Evolutionary conservation across 371 early-diverging fungal genomes (phyloP).

Genomic region (Mucor irregularis): DNA sequence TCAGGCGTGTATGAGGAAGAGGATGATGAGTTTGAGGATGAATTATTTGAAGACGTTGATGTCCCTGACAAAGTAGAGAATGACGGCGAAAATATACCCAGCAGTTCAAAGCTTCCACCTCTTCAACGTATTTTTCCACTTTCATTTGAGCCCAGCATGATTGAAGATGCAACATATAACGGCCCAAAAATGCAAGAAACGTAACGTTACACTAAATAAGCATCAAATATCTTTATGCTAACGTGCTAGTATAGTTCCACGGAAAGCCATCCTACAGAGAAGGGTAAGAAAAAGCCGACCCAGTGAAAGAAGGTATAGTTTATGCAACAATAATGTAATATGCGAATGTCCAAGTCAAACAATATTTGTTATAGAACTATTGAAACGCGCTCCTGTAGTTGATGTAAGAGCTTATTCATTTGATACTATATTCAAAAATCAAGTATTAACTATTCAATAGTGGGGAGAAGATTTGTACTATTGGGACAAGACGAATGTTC

Average conservation of each 20-base stretch:
- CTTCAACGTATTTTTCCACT: conserved; percentile 48
- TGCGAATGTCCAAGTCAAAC: not conserved
- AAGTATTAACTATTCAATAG: conserved; percentile 2
- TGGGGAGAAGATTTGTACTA: conserved; percentile 73
- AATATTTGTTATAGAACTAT: conserved; percentile 27
- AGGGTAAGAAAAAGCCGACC: conserved; percentile 27
- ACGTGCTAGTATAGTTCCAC: too few species aligned
- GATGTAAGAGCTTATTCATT: conserved; percentile 27
- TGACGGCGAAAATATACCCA: not conserved
- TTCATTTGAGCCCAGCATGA: conserved; percentile 48
- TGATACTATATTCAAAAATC: not conserved
- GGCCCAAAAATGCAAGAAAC: conserved; percentile 3
- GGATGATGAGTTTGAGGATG: conserved; percentile 54
- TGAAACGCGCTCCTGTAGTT: conserved; percentile 63
- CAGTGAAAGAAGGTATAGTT: conserved; percentile 29
- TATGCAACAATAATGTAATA: not conserved
- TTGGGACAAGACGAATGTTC: conserved; percentile 66
- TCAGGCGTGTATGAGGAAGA: conserved; percentile 9
- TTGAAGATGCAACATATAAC: conserved; percentile 48
- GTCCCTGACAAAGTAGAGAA: conserved; percentile 11
- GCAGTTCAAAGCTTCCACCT: conserved; percentile 34
- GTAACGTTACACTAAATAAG: not conserved
- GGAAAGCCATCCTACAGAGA: conserved; percentile 15
- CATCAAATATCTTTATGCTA: too few species aligned
- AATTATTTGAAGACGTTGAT: conserved; percentile 59